Evolutionary conservation across 1,284 basidiomycete genomes (phyloP).

Genomic region (Amylostereum chailletii): DNA sequence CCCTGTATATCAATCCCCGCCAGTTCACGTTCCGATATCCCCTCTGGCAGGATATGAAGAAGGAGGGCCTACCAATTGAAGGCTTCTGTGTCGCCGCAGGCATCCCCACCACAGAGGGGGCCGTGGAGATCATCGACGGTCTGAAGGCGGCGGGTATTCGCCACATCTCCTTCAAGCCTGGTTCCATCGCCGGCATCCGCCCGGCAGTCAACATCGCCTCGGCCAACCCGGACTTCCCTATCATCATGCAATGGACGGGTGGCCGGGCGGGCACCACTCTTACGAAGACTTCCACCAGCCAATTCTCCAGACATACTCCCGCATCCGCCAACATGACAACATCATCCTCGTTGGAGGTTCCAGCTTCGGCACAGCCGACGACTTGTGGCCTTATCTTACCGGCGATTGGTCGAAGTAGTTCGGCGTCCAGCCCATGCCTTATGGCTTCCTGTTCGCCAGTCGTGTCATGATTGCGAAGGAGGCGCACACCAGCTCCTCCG

Average conservation of each 20-base stretch:
- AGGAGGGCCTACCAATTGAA: conserved; percentile 91
- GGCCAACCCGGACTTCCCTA: conserved; percentile 93
- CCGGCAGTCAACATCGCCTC: conserved; percentile 96
- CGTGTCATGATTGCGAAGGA: conserved; percentile 99
- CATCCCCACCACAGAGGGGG: conserved; percentile 89
- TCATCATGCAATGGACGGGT: conserved; percentile 98
- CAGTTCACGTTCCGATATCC: conserved; percentile 97
- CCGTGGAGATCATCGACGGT: conserved; percentile 83
- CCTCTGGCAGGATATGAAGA: conserved; percentile 95
- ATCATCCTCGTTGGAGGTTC: conserved; percentile 92
- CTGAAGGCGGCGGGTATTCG: conserved; percentile 81
- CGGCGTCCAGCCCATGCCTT: conserved; percentile 94
- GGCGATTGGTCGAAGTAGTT: conserved; percentile 92
- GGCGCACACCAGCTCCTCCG: conserved; percentile 87
- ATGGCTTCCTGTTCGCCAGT: conserved; percentile 92
- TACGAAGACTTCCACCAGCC: conserved; percentile 99
- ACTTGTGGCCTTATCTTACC: conserved; percentile 94
- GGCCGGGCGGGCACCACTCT: conserved; percentile 97
- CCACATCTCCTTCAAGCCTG: conserved; percentile 94
- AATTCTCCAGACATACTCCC: conserved; percentile 82
- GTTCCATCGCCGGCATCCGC: conserved; percentile 93
- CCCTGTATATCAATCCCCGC: conserved; percentile 96
- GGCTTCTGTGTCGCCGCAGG: conserved; percentile 98
- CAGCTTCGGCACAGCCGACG: conserved; percentile 92
- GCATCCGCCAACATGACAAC: conserved; percentile 86